phyloP scores from a whole-genome alignment of 2,329 filamentous ascomycete species.

The Coniochaeta sp. region DNA sequence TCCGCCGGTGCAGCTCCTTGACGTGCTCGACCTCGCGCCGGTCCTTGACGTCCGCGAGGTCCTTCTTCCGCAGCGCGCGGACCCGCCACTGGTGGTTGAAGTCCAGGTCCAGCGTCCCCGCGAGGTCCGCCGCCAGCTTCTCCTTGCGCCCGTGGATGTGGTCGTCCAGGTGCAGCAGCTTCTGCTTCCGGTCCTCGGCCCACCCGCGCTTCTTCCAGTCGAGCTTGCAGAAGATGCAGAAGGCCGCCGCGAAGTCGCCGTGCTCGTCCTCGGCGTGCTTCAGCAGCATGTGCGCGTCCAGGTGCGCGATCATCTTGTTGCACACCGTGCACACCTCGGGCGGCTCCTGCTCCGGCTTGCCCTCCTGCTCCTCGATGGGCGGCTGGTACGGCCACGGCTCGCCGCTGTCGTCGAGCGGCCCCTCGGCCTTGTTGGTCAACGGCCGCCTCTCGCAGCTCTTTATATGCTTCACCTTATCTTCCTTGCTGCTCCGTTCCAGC shows the following conservation, averaged over 20 bases:
- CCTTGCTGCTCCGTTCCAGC: too few species aligned
- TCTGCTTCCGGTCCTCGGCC: not conserved
- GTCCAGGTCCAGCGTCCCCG: not conserved
- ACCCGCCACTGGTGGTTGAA: not conserved
- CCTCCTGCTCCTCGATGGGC: not conserved
- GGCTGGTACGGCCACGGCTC: not conserved
- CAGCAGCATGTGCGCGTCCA: not conserved
- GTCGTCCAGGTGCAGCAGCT: not conserved
- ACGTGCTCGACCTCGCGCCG: not conserved
- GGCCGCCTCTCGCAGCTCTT: not conserved
- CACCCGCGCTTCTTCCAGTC: not conserved
- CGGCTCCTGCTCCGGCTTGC: not conserved
- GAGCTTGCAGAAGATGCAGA: slow-evolving; percentile 2
- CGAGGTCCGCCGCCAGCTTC: not conserved
- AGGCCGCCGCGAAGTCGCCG: not conserved
- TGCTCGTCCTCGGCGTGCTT: slow-evolving; percentile 1
- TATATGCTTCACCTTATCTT: not conserved
- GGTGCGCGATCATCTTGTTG: not conserved
- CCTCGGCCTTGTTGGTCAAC: not conserved
- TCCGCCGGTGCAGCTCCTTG: not conserved
- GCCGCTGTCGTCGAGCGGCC: not conserved
- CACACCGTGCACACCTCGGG: not conserved
- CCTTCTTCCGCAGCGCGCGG: not conserved
- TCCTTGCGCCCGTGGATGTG: slow-evolving; percentile 2
- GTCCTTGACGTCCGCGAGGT: not conserved